Base-by-base conservation (phyloP, 257 asterid species). In the Mentha longifolia region DNA sequence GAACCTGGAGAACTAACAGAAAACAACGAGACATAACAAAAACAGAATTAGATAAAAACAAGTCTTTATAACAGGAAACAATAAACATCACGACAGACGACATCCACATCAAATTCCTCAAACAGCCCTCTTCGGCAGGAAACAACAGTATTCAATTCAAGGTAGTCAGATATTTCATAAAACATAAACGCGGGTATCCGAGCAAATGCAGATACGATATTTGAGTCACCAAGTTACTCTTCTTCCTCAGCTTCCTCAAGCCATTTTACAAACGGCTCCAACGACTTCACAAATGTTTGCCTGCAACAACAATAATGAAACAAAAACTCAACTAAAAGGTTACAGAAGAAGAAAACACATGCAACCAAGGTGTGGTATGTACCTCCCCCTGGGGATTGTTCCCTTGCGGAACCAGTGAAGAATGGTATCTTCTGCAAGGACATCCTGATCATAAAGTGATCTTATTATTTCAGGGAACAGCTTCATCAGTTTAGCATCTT, bases 161-260 rank as follows among this genome's bases (percentile, higher is more conserved):
- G 4, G 4, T 15, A 62, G 58, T 56, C 17, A 28, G 30, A 43
- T 46, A 63, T 30, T 30, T 52, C 50, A 42, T 56, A 19, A 58
- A 70, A 31, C 33, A 15, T 31, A 61, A 56, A 62, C 11, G 59
- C 73, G 61, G 67, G 55, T 35, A n/a, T 42, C 7, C 47, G 31
- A 28, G 17, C 7, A 22, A 45, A n/a, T 17, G 52, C 15, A 54
- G 63, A 28, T 50, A 35, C 9, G 22, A 57, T 9, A 7, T 12
- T 8, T 4, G 1, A 55, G 22, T 14, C 61, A 55, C 5, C 62
- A 61, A 11, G 57, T 88, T 68, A 89, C 46, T 95, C 98, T 83
- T 95, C 98, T 78, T 95, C 99, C 83, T 95, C 98, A 0, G 99
- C 99, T 83, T 95, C 99, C 79, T 95, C 99, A 49, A 95, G 89